Evolutionary conservation across 805 yeast species (phyloP).

Genomic region (Yamadazyma paraphyllophila): DNA sequence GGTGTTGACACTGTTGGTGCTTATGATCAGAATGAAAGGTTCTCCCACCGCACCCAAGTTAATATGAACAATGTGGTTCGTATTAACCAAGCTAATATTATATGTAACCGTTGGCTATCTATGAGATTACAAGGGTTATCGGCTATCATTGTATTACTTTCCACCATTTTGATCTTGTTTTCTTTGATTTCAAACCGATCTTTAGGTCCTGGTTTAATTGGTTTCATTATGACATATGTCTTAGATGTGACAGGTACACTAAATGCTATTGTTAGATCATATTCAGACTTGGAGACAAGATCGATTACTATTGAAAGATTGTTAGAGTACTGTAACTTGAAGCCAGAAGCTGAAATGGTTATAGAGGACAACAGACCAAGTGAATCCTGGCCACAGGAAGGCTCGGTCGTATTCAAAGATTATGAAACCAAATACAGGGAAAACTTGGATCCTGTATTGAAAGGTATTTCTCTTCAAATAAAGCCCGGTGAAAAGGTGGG

Average conservation of each 20-base stretch:
- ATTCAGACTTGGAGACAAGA: constrained; percentile 35
- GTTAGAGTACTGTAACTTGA: constrained; percentile 34
- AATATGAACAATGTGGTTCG: constrained; percentile 26
- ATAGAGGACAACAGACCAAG: constrained; percentile 37
- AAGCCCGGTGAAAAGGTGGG: constrained; percentile 83
- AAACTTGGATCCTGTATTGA: constrained; percentile 76
- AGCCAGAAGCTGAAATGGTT: constrained; percentile 46
- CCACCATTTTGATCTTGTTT: constrained; percentile 26
- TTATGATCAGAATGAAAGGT: constrained; percentile 28
- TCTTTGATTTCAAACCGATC: constrained; percentile 22
- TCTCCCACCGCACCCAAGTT: constrained; percentile 20
- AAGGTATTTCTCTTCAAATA: constrained; percentile 60
- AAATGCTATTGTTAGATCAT: constrained; percentile 29
- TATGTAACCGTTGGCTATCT: constrained; percentile 35
- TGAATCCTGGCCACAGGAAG: constrained; percentile 68
- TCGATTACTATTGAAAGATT: constrained; percentile 37
- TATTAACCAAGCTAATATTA: constrained; percentile 21
- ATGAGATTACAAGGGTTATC: constrained; percentile 38
- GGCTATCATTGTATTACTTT: constrained; percentile 28
- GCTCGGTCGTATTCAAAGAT: constrained; percentile 62
- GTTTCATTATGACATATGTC: constrained; percentile 38
- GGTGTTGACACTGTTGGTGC: constrained; percentile 38
- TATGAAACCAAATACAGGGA: constrained; percentile 85
- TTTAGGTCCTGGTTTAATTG: constrained; percentile 33
- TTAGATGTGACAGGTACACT: constrained; percentile 30